A percentile compares a stretch with the other conserved stretches of the same genome.
These are phyloP conservation scores for Drosera spatulata DNA, from an alignment of 179 eudicot genomes.

Conservation along the genomic window DNA sequence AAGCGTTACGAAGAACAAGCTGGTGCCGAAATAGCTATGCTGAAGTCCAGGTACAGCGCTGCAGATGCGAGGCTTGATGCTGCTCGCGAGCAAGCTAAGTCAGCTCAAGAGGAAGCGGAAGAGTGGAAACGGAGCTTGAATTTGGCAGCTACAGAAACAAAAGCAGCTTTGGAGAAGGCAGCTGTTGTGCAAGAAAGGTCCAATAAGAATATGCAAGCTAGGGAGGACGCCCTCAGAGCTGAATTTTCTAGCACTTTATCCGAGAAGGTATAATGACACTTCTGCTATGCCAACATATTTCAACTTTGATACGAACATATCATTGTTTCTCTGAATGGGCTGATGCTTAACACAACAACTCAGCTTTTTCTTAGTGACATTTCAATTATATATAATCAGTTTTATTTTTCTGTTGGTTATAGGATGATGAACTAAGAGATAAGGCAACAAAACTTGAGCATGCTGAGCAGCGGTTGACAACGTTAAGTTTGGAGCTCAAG, in stretches of 20 bases:
- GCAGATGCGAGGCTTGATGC: slow-evolving; percentile 96
- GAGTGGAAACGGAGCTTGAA: slow-evolving; percentile 95
- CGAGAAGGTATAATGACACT: slow-evolving; percentile 52
- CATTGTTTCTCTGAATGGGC: too few species aligned
- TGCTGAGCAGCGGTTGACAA: slow-evolving; percentile 76
- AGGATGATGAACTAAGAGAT: slow-evolving; percentile 82
- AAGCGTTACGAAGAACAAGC: slow-evolving; percentile 72
- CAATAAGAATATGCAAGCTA: slow-evolving; percentile 56
- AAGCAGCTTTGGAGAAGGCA: slow-evolving; percentile 87
- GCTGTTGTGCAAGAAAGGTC: slow-evolving; percentile 80
- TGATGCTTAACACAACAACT: too few species aligned
- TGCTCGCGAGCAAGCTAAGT: slow-evolving; percentile 79
- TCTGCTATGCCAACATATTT: not conserved
- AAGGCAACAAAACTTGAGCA: slow-evolving; percentile 66
- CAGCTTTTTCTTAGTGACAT: too few species aligned
- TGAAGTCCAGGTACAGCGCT: slow-evolving; percentile 73
- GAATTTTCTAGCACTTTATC: slow-evolving; percentile 52
- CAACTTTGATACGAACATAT: too few species aligned
- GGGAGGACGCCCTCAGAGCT: slow-evolving; percentile 79
- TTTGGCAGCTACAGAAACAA: slow-evolving; percentile 81
- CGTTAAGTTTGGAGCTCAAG: slow-evolving; percentile 74
- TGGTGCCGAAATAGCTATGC: slow-evolving; percentile 57
- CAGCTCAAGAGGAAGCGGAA: slow-evolving; percentile 91
- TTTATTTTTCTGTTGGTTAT: slow-evolving; percentile 11
- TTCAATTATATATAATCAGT: not conserved